A percentile compares a stretch with the other conserved stretches of the same genome.
Conservation (phyloP, 805 yeast genomes). For the Pichia exigua region DNA sequence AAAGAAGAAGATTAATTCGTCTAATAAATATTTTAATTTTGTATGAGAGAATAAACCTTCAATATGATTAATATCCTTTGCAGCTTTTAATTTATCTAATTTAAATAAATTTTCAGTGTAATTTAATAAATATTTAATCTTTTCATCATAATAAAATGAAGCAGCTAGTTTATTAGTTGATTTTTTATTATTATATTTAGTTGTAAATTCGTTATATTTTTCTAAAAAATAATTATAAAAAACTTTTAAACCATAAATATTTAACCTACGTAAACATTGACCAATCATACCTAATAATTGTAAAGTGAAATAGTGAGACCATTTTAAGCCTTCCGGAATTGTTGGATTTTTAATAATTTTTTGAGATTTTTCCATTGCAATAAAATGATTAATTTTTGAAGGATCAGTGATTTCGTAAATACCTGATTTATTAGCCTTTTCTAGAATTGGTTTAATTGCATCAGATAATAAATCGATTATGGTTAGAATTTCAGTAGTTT, state of each 20-base stretch:
- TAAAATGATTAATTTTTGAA: constrained; percentile 56
- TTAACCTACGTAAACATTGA: constrained; percentile 57
- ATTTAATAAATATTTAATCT: constrained; percentile 36
- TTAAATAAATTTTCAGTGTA: constrained; percentile 37
- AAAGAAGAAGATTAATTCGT: constrained; percentile 43
- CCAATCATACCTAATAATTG: constrained; percentile 66
- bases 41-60: constrained; percentile 53
- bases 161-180: constrained; percentile 58
- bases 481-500: constrained; percentile 46
- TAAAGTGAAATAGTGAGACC: constrained; percentile 59
- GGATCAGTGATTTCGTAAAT: constrained; percentile 65
- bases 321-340: constrained; percentile 61
- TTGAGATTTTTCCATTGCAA: constrained; percentile 62
- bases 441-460: constrained; percentile 61
- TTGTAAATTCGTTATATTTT: constrained; percentile 48
- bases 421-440: constrained; percentile 54
- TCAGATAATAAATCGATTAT: constrained; percentile 47
- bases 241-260: constrained; percentile 74
- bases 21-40: constrained; percentile 53
- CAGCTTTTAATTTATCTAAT: constrained; percentile 21
- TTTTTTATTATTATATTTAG: constrained; percentile 49
- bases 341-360: constrained; percentile 44
- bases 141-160: constrained; percentile 47
- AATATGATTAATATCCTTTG: constrained; percentile 13
- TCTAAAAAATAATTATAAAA: constrained; percentile 62